Conservation (phyloP, 768 basidiomycete species). For the Agaricus blazei region DNA sequence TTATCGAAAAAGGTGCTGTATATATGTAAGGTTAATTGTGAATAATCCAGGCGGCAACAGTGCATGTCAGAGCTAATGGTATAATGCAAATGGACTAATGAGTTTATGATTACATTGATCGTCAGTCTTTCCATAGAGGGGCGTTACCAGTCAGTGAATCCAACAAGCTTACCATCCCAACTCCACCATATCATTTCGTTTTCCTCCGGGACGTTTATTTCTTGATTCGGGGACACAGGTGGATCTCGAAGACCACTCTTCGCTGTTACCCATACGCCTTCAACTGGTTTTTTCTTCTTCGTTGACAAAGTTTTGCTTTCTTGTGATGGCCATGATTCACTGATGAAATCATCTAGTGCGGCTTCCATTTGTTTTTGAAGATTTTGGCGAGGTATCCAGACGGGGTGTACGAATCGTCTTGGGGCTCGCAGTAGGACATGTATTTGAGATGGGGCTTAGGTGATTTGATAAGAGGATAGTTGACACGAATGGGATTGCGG, state of each 20-base stretch:
- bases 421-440: constrained; percentile 43
- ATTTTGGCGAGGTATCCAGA: constrained; percentile 44
- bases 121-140: not conserved
- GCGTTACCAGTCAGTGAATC: constrained; percentile 45
- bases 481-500: not conserved
- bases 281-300: constrained; percentile 26
- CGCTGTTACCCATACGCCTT: constrained; percentile 45
- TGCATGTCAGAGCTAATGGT: too few relatives aligned
- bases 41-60: too few relatives aligned
- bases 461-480: not conserved
- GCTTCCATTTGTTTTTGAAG: constrained; percentile 31
- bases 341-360: constrained; percentile 34
- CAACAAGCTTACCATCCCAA: constrained; percentile 52
- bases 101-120: not conserved
- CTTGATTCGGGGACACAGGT: not conserved
- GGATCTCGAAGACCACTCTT: constrained; percentile 16
- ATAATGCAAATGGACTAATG: too few relatives aligned
- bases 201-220: constrained; percentile 15
- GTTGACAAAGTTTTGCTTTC: not conserved
- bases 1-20: too few relatives aligned
- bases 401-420: constrained; percentile 38
- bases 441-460: constrained; percentile 39
- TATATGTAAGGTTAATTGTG: too few relatives aligned
- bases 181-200: constrained; percentile 63
- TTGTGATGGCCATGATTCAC: constrained; percentile 21